Conservation (phyloP, 2,329 filamentous ascomycete genomes). For the Botrytis porri region DNA sequence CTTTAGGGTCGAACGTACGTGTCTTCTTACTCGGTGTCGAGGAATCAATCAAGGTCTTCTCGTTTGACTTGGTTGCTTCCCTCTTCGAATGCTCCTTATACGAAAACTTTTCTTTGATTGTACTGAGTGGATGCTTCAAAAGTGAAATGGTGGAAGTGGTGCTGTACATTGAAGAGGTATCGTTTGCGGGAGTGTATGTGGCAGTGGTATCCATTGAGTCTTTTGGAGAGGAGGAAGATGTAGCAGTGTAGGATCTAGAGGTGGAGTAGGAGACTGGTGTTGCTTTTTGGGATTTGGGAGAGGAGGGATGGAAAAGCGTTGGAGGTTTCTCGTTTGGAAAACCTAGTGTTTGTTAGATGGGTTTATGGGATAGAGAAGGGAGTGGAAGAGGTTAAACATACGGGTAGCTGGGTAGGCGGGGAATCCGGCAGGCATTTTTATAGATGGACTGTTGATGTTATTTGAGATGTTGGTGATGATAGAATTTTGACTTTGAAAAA, state of each 20-base stretch:
- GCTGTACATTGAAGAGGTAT: slow-evolving; percentile 31
- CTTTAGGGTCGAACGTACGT: slow-evolving; percentile 3
- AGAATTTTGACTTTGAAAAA: background rate
- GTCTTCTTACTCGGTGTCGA: background rate
- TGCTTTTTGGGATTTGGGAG: slow-evolving; percentile 24
- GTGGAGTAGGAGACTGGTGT: slow-evolving; percentile 16
- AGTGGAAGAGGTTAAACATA: background rate
- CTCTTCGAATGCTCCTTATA: background rate
- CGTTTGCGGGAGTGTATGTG: slow-evolving; percentile 10
- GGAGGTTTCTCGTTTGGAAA: slow-evolving; percentile 30
- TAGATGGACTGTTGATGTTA: background rate
- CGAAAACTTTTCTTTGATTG: background rate
- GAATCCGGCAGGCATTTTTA: slow-evolving; percentile 14
- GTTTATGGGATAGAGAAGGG: background rate
- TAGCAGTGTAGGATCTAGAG: slow-evolving; percentile 21
- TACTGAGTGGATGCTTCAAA: slow-evolving; percentile 23
- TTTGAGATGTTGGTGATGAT: background rate
- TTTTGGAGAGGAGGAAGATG: background rate
- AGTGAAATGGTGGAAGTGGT: slow-evolving; percentile 32
- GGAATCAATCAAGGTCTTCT: background rate
- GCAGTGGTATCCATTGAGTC: background rate
- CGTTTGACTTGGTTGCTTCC: background rate
- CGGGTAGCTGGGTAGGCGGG: slow-evolving; percentile 23
- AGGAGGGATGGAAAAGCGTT: slow-evolving; percentile 30
- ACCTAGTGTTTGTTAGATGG: slow-evolving; percentile 20